Conservation (phyloP, 1,284 basidiomycete species). For the Mycosarcoma mackinlayi region DNA sequence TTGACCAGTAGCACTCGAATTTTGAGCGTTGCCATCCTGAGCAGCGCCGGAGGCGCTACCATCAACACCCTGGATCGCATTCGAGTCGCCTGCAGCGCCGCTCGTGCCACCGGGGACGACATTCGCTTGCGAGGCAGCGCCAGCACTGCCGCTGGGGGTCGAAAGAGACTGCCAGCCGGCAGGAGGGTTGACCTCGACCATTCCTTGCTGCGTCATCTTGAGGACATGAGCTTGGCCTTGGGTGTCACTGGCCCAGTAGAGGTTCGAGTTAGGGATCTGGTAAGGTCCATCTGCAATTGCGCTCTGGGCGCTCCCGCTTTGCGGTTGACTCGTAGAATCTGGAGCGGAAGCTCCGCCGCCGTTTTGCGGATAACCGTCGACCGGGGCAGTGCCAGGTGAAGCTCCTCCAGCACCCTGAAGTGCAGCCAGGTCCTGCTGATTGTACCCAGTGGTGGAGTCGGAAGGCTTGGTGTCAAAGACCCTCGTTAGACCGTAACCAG, state of each 20-base stretch:
- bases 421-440: conserved; percentile 20
- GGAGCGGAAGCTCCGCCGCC: not conserved
- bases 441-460: conserved; percentile 18
- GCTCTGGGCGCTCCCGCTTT: not conserved
- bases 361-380: conserved; percentile 11
- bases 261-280: not conserved
- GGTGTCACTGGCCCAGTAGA: not conserved
- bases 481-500: conserved; percentile 19
- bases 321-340: not conserved
- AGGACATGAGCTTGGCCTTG: not conserved
- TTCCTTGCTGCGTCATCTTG: not conserved
- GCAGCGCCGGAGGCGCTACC: not conserved
- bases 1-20: not conserved
- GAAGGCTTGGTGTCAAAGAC: conserved; percentile 38
- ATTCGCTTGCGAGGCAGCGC: not conserved
- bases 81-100: not conserved
- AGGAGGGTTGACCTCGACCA: not conserved
- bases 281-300: conserved; percentile 3
- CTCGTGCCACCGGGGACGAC: not conserved
- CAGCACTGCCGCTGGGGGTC: not conserved
- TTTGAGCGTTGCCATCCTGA: not conserved
- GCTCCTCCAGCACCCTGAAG: conserved; percentile 23
- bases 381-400: conserved; percentile 8
- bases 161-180: conserved; percentile 1
- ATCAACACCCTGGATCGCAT: not conserved